Evolutionary conservation across 306 rosid genomes (phyloP), one percentile per base, ranked within the genome.

Genomic region (Vigna radiata): DNA sequence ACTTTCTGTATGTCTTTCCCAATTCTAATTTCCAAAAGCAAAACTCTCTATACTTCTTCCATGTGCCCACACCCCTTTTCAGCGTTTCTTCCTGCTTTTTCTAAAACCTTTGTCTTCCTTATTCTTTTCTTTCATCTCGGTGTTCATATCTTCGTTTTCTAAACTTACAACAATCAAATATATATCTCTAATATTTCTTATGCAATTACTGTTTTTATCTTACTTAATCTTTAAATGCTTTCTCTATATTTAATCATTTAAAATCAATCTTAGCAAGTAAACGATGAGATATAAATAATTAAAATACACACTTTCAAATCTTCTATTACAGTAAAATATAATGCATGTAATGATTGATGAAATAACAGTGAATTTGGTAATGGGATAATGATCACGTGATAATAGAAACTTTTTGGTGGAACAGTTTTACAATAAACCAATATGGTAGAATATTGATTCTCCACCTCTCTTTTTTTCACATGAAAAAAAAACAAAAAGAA

Each of bases 1-100:
- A 79, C 83, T 77, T 83, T 85, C 77, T 37, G 27, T 76, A 68
- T 84, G 83, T 50, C 72, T 76, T 76, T 78, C 48, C 83, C 59
- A 19, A 54, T 78, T 88, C 80, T 72, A 64, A 53, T 84, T 79
- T 79, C 66, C 75, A 46, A 16, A 78, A 55, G 36, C 43, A 46
- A 25, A 52, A 44, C 70, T 27, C 4, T 15, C 14, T n/a, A 17
- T 11, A 12, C 49, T 44, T 44, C 29, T 31, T 44, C 17, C 33
- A 8, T 21, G 29, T 54, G 23, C 68, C 72, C 75, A 72, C 89
- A 80, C 88, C 82, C 82, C 54, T 86, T 83, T 81, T 68, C 66
- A 78, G 80, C 81, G 76, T 29, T 41, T 77, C 66, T 56, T 25
- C 36, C 15, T n/a, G 12, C 46, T 58, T 41, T 36, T 43, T 49